Evolutionary conservation across 148 eudicot genomes (phyloP).

Genomic region (Silene uniflora): DNA sequence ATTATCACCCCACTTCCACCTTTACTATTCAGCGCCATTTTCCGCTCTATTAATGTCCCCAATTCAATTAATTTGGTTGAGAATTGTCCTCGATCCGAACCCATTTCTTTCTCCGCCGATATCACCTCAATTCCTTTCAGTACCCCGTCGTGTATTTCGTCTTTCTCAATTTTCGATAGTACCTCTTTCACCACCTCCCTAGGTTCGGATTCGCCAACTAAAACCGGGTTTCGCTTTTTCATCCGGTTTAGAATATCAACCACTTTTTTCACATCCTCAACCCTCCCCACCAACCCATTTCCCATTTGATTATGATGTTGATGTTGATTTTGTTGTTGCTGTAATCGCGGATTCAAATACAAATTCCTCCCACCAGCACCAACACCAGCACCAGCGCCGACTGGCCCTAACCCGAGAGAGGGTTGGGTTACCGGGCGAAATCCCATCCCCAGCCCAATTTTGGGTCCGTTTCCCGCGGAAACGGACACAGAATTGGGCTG

Average conservation of each 20-base stretch:
- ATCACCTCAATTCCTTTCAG: slow-evolving; percentile 50
- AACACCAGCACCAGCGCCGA: background rate
- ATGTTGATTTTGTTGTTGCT: slow-evolving; percentile 8
- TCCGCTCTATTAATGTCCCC: slow-evolving; percentile 40
- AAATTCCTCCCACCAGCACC: slow-evolving; percentile 27
- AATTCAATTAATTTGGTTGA: slow-evolving; percentile 40
- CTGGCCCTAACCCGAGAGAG: background rate
- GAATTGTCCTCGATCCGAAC: slow-evolving; percentile 31
- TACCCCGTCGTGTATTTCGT: slow-evolving; percentile 47
- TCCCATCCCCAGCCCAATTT: slow-evolving; percentile 36
- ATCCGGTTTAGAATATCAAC: slow-evolving; percentile 46
- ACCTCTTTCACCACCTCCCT: slow-evolving; percentile 53
- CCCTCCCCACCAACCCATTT: slow-evolving; percentile 24
- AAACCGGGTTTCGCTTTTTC: slow-evolving; percentile 61
- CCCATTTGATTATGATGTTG: slow-evolving; percentile 1
- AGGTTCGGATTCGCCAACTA: slow-evolving; percentile 72
- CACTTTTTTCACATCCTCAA: slow-evolving; percentile 59
- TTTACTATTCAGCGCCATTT: slow-evolving; percentile 28
- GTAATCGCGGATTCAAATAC: slow-evolving; percentile 61
- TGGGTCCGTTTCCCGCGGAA: background rate
- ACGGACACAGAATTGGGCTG: slow-evolving; percentile 19
- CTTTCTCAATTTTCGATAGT: slow-evolving; percentile 43
- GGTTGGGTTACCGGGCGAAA: slow-evolving; percentile 31
- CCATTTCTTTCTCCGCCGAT: slow-evolving; percentile 38
- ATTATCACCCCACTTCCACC: slow-evolving; percentile 43